phyloP scores from a whole-genome alignment of 176 grass and related monocot species.

The Cenchrus fungigraminus region DNA sequence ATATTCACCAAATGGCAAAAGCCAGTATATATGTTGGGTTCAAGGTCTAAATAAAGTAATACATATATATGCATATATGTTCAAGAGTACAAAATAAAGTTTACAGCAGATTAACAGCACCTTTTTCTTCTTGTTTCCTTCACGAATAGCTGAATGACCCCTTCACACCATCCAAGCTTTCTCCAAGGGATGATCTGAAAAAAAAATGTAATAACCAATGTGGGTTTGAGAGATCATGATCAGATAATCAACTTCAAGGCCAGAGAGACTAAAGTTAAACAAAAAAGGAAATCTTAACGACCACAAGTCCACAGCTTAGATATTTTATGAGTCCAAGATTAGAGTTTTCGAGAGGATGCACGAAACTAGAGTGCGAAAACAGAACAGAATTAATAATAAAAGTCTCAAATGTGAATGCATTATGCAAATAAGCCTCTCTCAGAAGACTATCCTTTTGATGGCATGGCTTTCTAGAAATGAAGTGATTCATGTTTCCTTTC shows the following conservation, averaged over 20 bases:
- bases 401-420: no score
- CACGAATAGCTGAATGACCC: conserved; percentile 68
- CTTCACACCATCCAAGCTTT: conserved; percentile 84
- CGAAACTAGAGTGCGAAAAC: neutral
- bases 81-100: no score
- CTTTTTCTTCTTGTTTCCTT: neutral
- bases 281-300: neutral
- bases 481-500: neutral
- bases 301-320: neutral
- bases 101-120: no score
- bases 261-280: neutral
- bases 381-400: conserved; percentile 6
- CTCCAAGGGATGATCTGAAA: conserved; percentile 70
- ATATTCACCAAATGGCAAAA: no score
- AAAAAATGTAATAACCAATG: neutral
- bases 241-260: neutral
- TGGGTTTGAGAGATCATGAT: neutral
- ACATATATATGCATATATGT: no score
- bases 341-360: neutral
- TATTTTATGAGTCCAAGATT: neutral
- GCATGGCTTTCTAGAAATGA: neutral
- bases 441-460: no score
- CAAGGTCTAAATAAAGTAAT: no score
- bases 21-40: no score
- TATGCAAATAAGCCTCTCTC: no score